Base-by-base conservation (phyloP, 2,329 filamentous ascomycete genomes). In the Arthrobotrys sphaeroides region DNA sequence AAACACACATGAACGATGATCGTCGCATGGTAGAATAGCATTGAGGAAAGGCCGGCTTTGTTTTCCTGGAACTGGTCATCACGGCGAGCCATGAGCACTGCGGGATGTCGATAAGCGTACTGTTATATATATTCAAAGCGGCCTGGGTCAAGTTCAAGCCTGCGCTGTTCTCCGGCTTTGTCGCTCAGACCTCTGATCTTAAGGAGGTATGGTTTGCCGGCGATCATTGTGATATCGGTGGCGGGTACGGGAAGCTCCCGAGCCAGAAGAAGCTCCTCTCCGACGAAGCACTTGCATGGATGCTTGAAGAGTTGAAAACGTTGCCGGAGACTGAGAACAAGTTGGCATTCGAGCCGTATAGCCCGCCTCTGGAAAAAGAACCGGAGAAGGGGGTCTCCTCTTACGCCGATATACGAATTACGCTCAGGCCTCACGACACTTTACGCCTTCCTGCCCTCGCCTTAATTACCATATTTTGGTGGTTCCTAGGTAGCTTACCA, bases 181-280 rank as follows among this genome's bases (percentile, higher is more conserved):
- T 20, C 18, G 42, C 16, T 20, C 42, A 13, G 6, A 24, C 18
- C 42, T 47, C 2, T 24, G 42, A 80, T 77, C 43, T 77, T 79
- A 83, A 84, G 43, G 86, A 88, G 75, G 84, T 87, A 45, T 88
- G 86, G 86, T 87, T 87, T 74, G 83, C 86, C 0, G 86, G 86
- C 0, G 84, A 84, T 59, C 86, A 88, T 68, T 84, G 84, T 5
- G 85, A 87, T 60, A 83, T 87, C 6, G 86, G 86, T 0, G 86
- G 86, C 0, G 86, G 86, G 0, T 87, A 85, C 84, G 82, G 82
- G 5, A 24, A 9, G 18, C 18, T 47, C 18, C 42, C 42, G 42
- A 47, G 22, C 5, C 42, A 47, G 16, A 20, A 24, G 18, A 20
- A 47, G 10, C 42, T 47, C 22, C 83, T 87, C 80, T 86, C 85